Base-by-base conservation (phyloP, 106 monocot species). In the Phalaenopsis aphrodite region DNA sequence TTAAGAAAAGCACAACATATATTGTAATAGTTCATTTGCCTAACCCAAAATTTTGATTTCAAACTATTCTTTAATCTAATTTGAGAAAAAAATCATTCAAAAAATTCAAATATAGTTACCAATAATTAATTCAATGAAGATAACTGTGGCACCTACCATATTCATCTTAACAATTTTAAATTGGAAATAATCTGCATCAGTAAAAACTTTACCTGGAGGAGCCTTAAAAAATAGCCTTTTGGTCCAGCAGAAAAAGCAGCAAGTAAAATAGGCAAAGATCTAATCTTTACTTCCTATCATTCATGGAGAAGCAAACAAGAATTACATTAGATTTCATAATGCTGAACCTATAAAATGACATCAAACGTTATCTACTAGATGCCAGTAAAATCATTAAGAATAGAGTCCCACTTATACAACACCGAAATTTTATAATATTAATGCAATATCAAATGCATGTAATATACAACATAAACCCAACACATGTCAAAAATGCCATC, bases 191-290 rank as follows among this genome's bases (percentile, higher is more conserved):
- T 38, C 5, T 37, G 68, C 23, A 69, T 46, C 23, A 74, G 36
- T 24, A 8, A 66, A 68, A 38, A 19, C 11, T 21, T 58, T 69
- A 95, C 95, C 93, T 95, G 95, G 71, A 95, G 81, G 86, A 91
- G 89, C 78, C 92, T 95, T 77, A 91, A 91, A 85, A 90, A 88
- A 86, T 90, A 95, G 79, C 91, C 86, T 84, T 95, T 95, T 18
- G 93, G 78, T 43, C 93, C 95, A 10, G 91, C 95, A 79, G 91
- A 95, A 80, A 95, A 95, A 67, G 93, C 79, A 21, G 85, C 80
- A 56, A 95, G 91, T 42, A 91, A 81, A 66, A 95, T 82, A 38
- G 95, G 95, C 72, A 83, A 56, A 58, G 85, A 82, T 36, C 78
- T 86, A 18, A 58, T 42, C 46, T 88, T 95, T 65, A 91, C 16